Conservation (phyloP, 768 basidiomycete genomes). For the Exsudoporus frostii region DNA sequence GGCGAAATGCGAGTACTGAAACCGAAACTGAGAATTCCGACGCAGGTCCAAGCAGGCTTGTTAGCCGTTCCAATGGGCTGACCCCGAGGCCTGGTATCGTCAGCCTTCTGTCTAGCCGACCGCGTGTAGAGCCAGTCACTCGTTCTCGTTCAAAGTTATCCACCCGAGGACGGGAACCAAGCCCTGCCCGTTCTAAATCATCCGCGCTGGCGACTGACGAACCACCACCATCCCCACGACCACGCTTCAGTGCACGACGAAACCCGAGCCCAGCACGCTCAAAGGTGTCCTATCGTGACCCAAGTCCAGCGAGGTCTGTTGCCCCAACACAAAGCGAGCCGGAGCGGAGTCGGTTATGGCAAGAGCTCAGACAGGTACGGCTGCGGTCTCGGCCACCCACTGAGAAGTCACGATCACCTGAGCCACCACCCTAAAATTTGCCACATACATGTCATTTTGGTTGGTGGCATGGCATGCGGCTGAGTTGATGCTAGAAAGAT, state of each 20-base stretch:
- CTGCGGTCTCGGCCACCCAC: slow-evolving; percentile 46
- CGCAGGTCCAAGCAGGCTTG: slow-evolving; percentile 23
- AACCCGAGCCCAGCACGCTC: slow-evolving; percentile 40
- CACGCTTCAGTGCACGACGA: slow-evolving; percentile 36
- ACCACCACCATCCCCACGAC: slow-evolving; percentile 28
- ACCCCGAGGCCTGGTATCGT: slow-evolving; percentile 33
- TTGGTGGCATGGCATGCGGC: slow-evolving; percentile 11
- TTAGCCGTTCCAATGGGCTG: slow-evolving; percentile 26
- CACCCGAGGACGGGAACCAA: slow-evolving; percentile 28
- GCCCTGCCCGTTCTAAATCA: slow-evolving; percentile 30
- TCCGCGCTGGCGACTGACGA: slow-evolving; percentile 23
- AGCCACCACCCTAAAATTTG: slow-evolving; percentile 35
- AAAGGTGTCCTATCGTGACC: slow-evolving; percentile 25
- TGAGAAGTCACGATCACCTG: slow-evolving; percentile 38
- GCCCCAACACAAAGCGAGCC: slow-evolving; percentile 35
- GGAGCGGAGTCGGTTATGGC: slow-evolving; percentile 49
- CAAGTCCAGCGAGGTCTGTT: slow-evolving; percentile 28
- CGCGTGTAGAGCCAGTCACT: slow-evolving; percentile 25
- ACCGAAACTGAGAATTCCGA: slow-evolving; percentile 34
- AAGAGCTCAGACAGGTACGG: slow-evolving; percentile 50
- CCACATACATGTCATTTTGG: slow-evolving; percentile 13
- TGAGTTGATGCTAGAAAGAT: slow-evolving; percentile 6
- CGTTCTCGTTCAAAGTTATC: slow-evolving; percentile 28
- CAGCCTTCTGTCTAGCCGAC: slow-evolving; percentile 37
- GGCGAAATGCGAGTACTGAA: slow-evolving; percentile 23